A percentile compares a stretch with the other conserved stretches of the same genome.
These are phyloP conservation scores for Diaporthe batatas DNA, from an alignment of 2,329 filamentous ascomycete genomes.

Conservation along the genomic window DNA sequence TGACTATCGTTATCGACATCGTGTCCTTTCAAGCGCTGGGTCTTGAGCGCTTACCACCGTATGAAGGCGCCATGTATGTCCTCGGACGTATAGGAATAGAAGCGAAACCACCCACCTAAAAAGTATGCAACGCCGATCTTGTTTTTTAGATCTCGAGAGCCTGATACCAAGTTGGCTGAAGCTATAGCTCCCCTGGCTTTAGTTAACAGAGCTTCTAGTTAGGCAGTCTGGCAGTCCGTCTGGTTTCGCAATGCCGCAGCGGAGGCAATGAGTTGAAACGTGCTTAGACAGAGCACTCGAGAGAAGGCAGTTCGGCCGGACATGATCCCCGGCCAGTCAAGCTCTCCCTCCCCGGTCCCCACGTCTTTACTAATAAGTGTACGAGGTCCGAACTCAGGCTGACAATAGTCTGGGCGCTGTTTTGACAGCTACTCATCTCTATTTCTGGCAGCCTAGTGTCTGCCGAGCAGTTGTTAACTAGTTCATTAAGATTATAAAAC, in stretches of 20 bases:
- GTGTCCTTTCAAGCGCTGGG: no score
- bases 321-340: not conserved
- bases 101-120: no score
- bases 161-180: not conserved
- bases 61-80: no score
- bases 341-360: not conserved
- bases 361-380: not conserved
- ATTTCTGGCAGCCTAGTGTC: not conserved
- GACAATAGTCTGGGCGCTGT: not conserved
- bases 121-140: no score
- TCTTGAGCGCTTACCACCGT: no score
- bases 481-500: conserved; percentile 23
- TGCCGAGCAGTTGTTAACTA: not conserved
- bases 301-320: not conserved
- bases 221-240: no score
- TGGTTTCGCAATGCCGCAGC: not conserved
- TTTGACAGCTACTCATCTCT: not conserved
- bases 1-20: no score
- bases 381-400: no score
- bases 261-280: not conserved
- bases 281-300: not conserved
- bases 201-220: no score
- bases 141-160: no score
- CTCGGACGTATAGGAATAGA: no score
- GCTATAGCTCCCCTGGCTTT: not conserved